Base-by-base conservation (phyloP, 768 basidiomycete species). In the Lentinus brumalis region DNA sequence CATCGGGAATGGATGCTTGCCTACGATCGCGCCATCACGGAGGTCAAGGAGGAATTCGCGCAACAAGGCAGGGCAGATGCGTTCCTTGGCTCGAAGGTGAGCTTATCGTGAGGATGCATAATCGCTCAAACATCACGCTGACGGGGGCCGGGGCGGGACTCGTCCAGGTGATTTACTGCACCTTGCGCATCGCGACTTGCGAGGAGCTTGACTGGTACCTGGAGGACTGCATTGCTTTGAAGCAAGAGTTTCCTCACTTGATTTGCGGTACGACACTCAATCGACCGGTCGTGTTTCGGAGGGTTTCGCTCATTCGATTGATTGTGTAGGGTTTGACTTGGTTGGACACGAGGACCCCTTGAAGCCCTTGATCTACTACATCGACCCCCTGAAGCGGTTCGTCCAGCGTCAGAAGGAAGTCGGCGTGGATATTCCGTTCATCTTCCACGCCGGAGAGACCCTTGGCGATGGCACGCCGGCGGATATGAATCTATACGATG, bases 391-490 rank as follows among this genome's bases (percentile, higher is more conserved):
- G 5, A 72, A 88, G 5, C 76, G 74, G 47, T 92, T 92, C 75
- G 75, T 79, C 31, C 74, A 80, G 50, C 81, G 83, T 29, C 81
- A 84, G 66, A 77, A 83, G 53, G 82, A 86, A 60, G 75, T 81
- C 47, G 79, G 83, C 0, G 65, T 92, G 1, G 81, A 87, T 32
- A 84, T 92, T 30, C 91, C 91, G 1, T 91, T 90, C 72, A 80
- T 92, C 51, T 86, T 91, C 66, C 91, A 92, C 66, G 89, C 88
- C 0, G 91, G 91, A 21, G 91, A 92, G 74, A 92, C 91, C 0
- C 78, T 88, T 18, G 88, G 89, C 5, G 91, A 92, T 69, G 91
- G 91, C 5, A 84, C 83, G 4, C 73, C 77, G n/a, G 86, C 86
- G 21, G 91, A 93, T 60, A 71, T 79, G 52, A 92, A 92, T 68